Conservation (phyloP, 257 asterid species). For the Gentiana macrophylla region DNA sequence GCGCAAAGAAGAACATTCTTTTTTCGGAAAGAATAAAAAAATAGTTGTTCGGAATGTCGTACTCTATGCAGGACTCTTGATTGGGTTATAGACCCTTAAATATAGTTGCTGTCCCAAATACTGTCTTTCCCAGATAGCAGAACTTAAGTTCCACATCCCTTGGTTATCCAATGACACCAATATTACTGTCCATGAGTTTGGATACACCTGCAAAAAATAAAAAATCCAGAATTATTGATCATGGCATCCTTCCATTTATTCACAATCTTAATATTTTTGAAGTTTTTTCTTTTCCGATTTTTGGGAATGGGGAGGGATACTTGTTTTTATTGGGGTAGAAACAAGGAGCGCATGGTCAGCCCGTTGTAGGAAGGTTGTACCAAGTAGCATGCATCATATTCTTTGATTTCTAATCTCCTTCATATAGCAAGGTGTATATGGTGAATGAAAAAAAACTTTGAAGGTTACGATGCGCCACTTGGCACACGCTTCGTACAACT, state of each 20-base stretch:
- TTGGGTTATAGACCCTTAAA: conserved; percentile 63
- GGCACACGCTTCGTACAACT: too few relatives aligned
- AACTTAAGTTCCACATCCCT: conserved; percentile 97
- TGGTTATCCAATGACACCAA: conserved; percentile 88
- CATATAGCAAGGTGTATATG: too few relatives aligned
- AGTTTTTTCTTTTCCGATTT: too few relatives aligned
- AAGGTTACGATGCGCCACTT: too few relatives aligned
- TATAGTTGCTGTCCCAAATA: conserved; percentile 89
- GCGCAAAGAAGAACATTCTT: conserved; percentile 68
- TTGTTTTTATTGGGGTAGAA: conserved; percentile 47
- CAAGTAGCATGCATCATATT: conserved; percentile 10
- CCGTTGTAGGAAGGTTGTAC: conserved; percentile 22
- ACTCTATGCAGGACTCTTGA: conserved; percentile 56
- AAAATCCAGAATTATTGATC: too few relatives aligned
- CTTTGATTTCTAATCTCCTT: conserved; percentile 18
- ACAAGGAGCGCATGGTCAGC: conserved; percentile 67
- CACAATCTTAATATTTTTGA: too few relatives aligned
- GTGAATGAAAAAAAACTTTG: too few relatives aligned
- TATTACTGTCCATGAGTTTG: conserved; percentile 76
- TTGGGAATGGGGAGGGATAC: neutral
- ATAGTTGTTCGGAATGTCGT: conserved; percentile 46
- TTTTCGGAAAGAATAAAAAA: too few relatives aligned
- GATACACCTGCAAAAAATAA: conserved; percentile 55
- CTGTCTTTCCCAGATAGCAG: conserved; percentile 86
- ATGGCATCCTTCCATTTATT: too few relatives aligned